Evolutionary conservation across 805 yeast species (phyloP), one percentile per base, ranked within the genome.

Genomic region (Hanseniaspora singularis): DNA sequence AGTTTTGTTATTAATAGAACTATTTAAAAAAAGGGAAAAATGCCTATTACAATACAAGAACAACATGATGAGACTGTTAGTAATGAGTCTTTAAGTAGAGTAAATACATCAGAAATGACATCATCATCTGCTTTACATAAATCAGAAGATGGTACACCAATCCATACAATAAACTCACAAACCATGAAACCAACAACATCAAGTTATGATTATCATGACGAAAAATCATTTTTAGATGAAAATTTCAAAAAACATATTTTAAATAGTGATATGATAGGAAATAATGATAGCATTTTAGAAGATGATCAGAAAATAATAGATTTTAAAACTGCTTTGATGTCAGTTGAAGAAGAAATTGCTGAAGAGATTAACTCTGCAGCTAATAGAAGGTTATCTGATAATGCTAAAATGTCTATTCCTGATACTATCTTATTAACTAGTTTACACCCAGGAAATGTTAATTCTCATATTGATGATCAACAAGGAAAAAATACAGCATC

Each of bases 201-300:
- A 2, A 57, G 60, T 38, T 61, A 56, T 32, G 61, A 65, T 1
- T 63, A 61, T 44, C 60, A 56, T 33, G 65, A 63, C 41, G 55
- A 54, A 33, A 57, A 57, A 39, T 53, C 60, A 30, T 50, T 60
- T 32, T 41, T 59, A 18, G 64, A 63, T 7, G 55, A 59, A 26
- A 61, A 55, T 23, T 55, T 58, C 19, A 63, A 62, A 37, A 54
- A 56, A 37, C 41, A 51, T 15, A 61, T 63, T 12, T 55, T 65
- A 44, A 60, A 63, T 53, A 41, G 41, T 18, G 19, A 27, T 31
- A 14, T 7, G 10, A 22, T 33, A 18, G 27, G 16, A 9, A 20
- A 33, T 10, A 30, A n/a, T 6, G 33, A 12, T 27, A 18, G 7
- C 26, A 30, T 15, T 12, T 14, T 24, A 18, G 38, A 32, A 15